A percentile compares a stretch with the other conserved stretches of the same genome.
These are phyloP conservation scores for Iris pallida DNA, from an alignment of 116 monocot genomes.

Conservation along the genomic window DNA sequence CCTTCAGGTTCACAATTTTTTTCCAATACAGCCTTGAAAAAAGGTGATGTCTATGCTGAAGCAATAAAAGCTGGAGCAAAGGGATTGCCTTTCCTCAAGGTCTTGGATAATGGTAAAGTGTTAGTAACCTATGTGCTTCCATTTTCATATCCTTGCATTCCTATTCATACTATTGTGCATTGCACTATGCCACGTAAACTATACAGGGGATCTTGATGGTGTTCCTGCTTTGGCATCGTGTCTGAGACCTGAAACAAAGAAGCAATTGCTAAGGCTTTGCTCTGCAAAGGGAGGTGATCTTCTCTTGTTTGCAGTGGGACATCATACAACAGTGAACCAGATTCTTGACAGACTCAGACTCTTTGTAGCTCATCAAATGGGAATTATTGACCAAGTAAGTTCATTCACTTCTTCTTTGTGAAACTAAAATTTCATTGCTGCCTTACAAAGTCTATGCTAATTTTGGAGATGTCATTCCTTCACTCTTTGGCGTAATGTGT, in stretches of 20 bases:
- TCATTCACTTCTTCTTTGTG: neutral
- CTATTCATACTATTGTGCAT: slow-evolving; percentile 6
- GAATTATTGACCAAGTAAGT: slow-evolving; percentile 68
- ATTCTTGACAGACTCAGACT: slow-evolving; percentile 78
- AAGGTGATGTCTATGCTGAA: slow-evolving; percentile 81
- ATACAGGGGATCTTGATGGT: slow-evolving; percentile 76
- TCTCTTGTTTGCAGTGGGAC: slow-evolving; percentile 92
- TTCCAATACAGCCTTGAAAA: slow-evolving; percentile 93
- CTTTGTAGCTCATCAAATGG: slow-evolving; percentile 62
- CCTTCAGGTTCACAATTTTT: slow-evolving; percentile 77
- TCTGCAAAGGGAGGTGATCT: slow-evolving; percentile 71
- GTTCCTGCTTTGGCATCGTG: slow-evolving; percentile 66
- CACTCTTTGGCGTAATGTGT: too few relatives aligned
- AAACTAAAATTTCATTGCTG: neutral
- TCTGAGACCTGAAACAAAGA: slow-evolving; percentile 43
- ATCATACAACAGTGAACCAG: slow-evolving; percentile 55
- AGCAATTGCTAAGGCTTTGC: slow-evolving; percentile 40
- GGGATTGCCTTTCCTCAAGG: slow-evolving; percentile 95
- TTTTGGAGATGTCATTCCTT: too few relatives aligned
- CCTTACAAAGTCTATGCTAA: too few relatives aligned
- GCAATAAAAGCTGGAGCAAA: slow-evolving; percentile 93
- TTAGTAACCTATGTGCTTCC: neutral
- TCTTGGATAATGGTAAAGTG: slow-evolving; percentile 70
- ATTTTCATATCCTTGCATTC: slow-evolving; percentile 4
- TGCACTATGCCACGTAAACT: slow-evolving; percentile 10